Evolutionary conservation across 108 stramenopile genomes (phyloP).

Genomic region (Bacterosira constricta): DNA sequence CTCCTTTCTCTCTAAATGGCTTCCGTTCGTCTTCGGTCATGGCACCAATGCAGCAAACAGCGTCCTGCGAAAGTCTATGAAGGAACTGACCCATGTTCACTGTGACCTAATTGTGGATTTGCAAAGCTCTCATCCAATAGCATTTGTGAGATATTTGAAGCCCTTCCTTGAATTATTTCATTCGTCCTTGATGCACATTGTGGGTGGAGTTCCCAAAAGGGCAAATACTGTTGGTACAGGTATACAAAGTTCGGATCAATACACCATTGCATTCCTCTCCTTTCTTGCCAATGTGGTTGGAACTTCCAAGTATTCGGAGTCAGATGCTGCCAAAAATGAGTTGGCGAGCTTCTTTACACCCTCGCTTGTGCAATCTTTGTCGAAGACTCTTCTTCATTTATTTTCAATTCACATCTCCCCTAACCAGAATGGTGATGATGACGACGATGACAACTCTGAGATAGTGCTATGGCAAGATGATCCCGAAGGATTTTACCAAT

Average conservation of each 20-base stretch:
- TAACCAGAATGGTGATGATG: slow-evolving; percentile 1
- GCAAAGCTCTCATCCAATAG: slow-evolving; percentile 19
- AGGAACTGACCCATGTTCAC: slow-evolving; percentile 30
- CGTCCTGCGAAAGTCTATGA: not conserved
- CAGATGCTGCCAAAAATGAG: not conserved
- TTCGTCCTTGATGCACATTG: slow-evolving; percentile 5
- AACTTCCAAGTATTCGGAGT: slow-evolving; percentile 4
- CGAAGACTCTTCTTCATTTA: slow-evolving; percentile 17
- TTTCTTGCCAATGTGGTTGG: slow-evolving; percentile 29
- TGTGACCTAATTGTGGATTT: slow-evolving; percentile 32
- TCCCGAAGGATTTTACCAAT: slow-evolving; percentile 43
- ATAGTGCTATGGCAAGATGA: slow-evolving; percentile 32
- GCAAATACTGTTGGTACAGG: not conserved
- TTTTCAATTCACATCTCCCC: slow-evolving; percentile 14
- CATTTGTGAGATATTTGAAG: slow-evolving; percentile 29
- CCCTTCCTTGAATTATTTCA: slow-evolving; percentile 41
- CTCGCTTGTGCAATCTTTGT: slow-evolving; percentile 11
- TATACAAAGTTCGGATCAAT: not conserved
- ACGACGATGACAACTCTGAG: slow-evolving; percentile 2
- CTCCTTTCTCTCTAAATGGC: slow-evolving; percentile 35
- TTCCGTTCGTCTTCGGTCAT: not conserved
- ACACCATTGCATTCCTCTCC: slow-evolving; percentile 16
- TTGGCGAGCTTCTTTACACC: slow-evolving; percentile 28
- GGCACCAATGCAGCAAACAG: not conserved
- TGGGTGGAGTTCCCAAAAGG: no score